These are phyloP conservation scores for Cenococcum geophilum DNA, from an alignment of 495 filamentous ascomycete species.

Conservation along the genomic window DNA sequence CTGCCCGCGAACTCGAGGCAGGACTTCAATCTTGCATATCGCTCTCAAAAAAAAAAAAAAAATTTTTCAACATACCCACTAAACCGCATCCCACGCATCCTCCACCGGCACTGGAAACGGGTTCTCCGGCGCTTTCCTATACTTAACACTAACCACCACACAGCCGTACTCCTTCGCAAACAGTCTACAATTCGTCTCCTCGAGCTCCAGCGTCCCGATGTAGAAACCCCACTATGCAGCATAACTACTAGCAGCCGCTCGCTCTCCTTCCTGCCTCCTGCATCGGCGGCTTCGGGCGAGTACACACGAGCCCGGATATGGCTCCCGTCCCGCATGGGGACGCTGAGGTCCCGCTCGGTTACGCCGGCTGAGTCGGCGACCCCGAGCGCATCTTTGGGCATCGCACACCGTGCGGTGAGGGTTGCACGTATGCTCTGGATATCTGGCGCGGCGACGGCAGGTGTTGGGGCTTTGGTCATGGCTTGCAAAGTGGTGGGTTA, in stretches of 20 bases:
- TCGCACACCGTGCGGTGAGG: neutral
- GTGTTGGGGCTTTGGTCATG: too few species aligned
- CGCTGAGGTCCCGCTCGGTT: neutral
- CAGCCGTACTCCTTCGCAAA: constrained; percentile 7
- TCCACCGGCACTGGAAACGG: constrained; percentile 74
- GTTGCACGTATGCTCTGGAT: neutral
- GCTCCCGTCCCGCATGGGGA: constrained; percentile 9
- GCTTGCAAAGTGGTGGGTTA: too few species aligned
- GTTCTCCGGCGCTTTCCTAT: constrained; percentile 39
- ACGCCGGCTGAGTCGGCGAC: neutral
- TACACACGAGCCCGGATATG: neutral
- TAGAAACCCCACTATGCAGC: constrained; percentile 10
- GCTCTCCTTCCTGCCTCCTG: constrained; percentile 27
- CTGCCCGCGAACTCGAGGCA: too few species aligned
- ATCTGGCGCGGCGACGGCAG: too few species aligned
- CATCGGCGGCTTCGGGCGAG: constrained; percentile 15
- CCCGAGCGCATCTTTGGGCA: too few species aligned
- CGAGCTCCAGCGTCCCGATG: constrained; percentile 3
- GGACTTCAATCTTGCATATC: too few species aligned
- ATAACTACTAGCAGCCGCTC: constrained; percentile 4
- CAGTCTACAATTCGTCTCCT: constrained; percentile 8
- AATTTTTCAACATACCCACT: constrained; percentile 9
- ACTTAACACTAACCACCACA: constrained; percentile 9
- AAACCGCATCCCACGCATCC: constrained; percentile 44
- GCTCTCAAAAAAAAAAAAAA: too few species aligned